Conservation (phyloP, 768 basidiomycete species). For the Mycena rosella region DNA sequence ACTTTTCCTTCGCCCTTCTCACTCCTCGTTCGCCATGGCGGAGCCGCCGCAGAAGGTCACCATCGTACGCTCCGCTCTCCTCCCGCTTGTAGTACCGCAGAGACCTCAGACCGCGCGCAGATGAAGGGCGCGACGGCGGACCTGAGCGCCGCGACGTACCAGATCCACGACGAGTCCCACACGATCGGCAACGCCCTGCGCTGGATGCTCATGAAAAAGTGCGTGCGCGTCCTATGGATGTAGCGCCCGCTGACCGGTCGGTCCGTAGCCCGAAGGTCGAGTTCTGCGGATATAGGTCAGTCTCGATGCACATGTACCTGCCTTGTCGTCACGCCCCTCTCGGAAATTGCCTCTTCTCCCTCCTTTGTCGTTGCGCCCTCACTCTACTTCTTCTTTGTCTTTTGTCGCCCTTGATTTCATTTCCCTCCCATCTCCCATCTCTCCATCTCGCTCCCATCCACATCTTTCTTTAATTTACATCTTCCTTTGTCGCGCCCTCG, state of each 20-base stretch:
- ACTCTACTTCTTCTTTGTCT: slow-evolving; percentile 13
- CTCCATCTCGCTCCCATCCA: no score
- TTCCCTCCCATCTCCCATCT: no score
- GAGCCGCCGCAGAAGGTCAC: slow-evolving; percentile 12
- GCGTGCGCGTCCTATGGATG: slow-evolving; percentile 40
- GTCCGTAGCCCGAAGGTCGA: slow-evolving; percentile 90
- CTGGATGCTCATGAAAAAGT: slow-evolving; percentile 99
- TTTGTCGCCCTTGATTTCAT: slow-evolving; percentile 5
- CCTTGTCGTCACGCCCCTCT: no score
- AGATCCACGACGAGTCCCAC: slow-evolving; percentile 94
- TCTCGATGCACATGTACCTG: neutral
- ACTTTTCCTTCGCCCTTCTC: no score
- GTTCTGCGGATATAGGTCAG: slow-evolving; percentile 97
- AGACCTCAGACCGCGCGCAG: slow-evolving; percentile 57
- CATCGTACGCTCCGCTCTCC: slow-evolving; percentile 11
- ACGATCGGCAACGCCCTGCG: slow-evolving; percentile 95
- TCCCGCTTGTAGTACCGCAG: no score
- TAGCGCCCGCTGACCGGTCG: slow-evolving; percentile 17
- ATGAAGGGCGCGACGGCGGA: slow-evolving; percentile 87
- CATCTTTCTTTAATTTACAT: no score
- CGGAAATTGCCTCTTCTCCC: slow-evolving; percentile 6
- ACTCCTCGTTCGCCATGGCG: neutral
- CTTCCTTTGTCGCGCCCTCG: slow-evolving; percentile 10
- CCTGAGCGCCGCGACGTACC: slow-evolving; percentile 91
- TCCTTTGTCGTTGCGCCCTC: neutral